Evolutionary conservation across 495 filamentous ascomycete species (phyloP), one percentile per base, ranked within the genome.

Genomic region (Monascus purpureus): DNA sequence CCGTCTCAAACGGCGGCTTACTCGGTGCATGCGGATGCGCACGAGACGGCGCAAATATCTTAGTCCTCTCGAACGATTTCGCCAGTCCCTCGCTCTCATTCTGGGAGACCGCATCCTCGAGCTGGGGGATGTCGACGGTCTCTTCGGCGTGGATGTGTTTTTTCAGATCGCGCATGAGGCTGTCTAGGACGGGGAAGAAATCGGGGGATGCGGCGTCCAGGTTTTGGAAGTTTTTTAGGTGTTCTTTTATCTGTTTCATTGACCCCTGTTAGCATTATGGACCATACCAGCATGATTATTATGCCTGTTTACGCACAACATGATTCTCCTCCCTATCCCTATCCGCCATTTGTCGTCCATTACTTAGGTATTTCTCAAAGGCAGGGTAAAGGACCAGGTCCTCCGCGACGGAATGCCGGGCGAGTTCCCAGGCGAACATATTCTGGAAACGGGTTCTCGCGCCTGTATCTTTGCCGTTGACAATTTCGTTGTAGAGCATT

Each of bases 381-480:
- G 64, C 64, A 1, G 78, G 79, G 48, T 82, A 82, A 11, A 83
- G 61, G 22, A 80, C 67, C 2, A 84, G 49, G 53, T 83, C 80
- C 47, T 83, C 73, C 32, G 59, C 70, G 41, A 81, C 57, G 0
- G 68, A 65, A 43, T 80, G 70, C 6, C 77, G 67, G 8, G 80
- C 72, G 2, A 84, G 54, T 41, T 76, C 73, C 80, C 78, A 84
- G 18, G 72, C 70, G 35, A 82, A 77, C 29, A 69, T 67, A 34
- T 82, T 82, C 47, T 72, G 68, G 51, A 56, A 82, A 11, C 62
- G 52, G 1, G 43, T 51, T 19, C 34, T 25, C 6, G 29, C 28
- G 27, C 36, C 26, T 12, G n/a, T 12, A 23, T 69, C 57, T 2
- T 42, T 50, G 7, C 70, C 43, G 27, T 49, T 46, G 35, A 72